Base-by-base conservation (phyloP, 2,329 filamentous ascomycete species). In the Fusarium sp. region DNA sequence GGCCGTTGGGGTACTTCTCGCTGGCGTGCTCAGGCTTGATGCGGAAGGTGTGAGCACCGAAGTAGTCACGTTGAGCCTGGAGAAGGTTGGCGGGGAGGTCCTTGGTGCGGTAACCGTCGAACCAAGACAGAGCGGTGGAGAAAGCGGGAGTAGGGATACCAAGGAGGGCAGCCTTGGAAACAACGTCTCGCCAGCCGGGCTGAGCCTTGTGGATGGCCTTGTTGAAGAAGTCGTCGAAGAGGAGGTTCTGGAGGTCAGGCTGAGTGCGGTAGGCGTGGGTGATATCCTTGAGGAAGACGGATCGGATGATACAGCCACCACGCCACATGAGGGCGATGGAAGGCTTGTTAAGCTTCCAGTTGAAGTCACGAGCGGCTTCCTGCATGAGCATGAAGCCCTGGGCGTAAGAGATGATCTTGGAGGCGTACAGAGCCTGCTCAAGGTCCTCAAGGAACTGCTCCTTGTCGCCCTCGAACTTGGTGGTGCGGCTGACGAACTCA, bases 351-450 rank as follows among this genome's bases (percentile, higher is more conserved):
- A 99, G 92, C 90, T 98, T 98, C 96, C 96, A 99, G 76, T 85
- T 84, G 87, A 97, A 99, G 83, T 98, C 93, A 84, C 92, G 94
- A 83, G 95, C 96, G 76, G 96, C 95, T 93, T 97, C 92, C 87
- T 98, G 95, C 90, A 99, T 98, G 79, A 99, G 90, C 95, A 98
- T 98, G 90, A 99, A 99, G 81, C 96, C 96, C 86, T 99, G 96
- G 73, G 96, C 94, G 82, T 99, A 99, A 20, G 96, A 99, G 84
- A 99, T 98, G 81, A 99, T 99, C 92, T 99, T 99, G 79, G 95
- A 98, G 74, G 96, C 96, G 81, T 99, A 99, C 68, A 99, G 90
- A 74, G 95, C 96, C 88, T 99, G 96, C 88, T 99, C 96, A 53
- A 99, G 93, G 83, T 99, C 95, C 75, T 93, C 93, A 75, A 99